Evolutionary conservation across 208 protist species (phyloP).

Genomic region (Phytomonas sp.): DNA sequence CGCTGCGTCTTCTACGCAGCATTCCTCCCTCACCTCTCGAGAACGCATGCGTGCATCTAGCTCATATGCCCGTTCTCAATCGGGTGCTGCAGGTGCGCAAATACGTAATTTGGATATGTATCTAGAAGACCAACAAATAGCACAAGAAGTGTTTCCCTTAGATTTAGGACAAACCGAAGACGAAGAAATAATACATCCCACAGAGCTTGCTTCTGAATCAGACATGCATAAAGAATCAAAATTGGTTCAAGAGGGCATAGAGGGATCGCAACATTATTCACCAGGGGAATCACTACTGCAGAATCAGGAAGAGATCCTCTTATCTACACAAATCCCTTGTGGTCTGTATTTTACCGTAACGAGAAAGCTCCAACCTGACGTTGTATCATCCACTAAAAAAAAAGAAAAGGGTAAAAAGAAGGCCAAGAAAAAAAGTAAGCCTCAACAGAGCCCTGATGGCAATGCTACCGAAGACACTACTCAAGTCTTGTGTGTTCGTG

Average conservation of each 20-base stretch:
- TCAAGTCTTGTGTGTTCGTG: background rate
- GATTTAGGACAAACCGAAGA: background rate
- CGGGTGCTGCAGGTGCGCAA: background rate
- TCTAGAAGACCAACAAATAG: background rate
- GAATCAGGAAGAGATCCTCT: background rate
- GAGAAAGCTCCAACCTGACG: background rate
- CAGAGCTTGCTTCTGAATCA: background rate
- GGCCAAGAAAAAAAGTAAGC: background rate
- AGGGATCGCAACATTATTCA: background rate
- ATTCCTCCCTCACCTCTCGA: background rate
- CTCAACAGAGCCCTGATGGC: background rate
- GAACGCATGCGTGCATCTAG: background rate
- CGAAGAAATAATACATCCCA: background rate
- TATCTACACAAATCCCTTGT: background rate
- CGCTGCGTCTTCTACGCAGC: background rate
- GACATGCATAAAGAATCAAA: background rate
- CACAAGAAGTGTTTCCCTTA: background rate
- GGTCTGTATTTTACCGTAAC: background rate
- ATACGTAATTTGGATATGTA: background rate
- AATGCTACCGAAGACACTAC: background rate
- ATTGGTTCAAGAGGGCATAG: background rate
- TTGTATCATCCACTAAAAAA: background rate
- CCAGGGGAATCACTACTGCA: background rate
- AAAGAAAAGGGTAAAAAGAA: background rate
- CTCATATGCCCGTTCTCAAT: background rate